phyloP scores from a whole-genome alignment of 495 filamentous ascomycete species.

The Hypoxylon fuscum region DNA sequence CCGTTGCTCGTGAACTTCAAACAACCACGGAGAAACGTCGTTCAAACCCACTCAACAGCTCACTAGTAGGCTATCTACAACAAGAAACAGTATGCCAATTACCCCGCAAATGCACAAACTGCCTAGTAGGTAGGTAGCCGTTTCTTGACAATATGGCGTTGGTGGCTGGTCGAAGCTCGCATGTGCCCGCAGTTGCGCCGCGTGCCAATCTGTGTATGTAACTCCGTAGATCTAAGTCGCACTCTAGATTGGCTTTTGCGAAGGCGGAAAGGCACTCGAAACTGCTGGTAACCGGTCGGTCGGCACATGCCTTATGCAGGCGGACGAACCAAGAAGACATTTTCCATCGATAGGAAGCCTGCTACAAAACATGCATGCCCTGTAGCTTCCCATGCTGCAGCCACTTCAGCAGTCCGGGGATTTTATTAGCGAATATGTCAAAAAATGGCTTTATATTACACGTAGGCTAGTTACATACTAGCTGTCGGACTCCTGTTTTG shows the following conservation, averaged over 20 bases:
- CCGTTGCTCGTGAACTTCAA: too few relatives aligned
- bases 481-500: background rate
- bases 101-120: conserved; percentile 24
- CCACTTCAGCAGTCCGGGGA: background rate
- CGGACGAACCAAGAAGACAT: background rate
- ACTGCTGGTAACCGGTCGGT: background rate
- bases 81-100: background rate
- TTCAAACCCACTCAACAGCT: background rate
- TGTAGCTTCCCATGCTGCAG: background rate
- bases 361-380: background rate
- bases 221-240: conserved; percentile 12
- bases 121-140: conserved; percentile 13
- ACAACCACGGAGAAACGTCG: background rate
- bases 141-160: conserved; percentile 2
- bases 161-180: background rate
- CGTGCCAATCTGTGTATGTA: background rate
- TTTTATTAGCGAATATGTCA: conserved; percentile 19
- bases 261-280: background rate
- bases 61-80: too few relatives aligned
- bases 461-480: conserved; percentile 6
- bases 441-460: background rate
- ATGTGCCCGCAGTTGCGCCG: conserved; percentile 31
- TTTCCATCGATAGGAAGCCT: background rate
- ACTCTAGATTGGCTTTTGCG: conserved; percentile 23
- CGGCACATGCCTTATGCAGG: background rate